These are phyloP conservation scores for Rhytidhysteron rufulum DNA, from an alignment of 2,329 filamentous ascomycete genomes.

Conservation along the genomic window DNA sequence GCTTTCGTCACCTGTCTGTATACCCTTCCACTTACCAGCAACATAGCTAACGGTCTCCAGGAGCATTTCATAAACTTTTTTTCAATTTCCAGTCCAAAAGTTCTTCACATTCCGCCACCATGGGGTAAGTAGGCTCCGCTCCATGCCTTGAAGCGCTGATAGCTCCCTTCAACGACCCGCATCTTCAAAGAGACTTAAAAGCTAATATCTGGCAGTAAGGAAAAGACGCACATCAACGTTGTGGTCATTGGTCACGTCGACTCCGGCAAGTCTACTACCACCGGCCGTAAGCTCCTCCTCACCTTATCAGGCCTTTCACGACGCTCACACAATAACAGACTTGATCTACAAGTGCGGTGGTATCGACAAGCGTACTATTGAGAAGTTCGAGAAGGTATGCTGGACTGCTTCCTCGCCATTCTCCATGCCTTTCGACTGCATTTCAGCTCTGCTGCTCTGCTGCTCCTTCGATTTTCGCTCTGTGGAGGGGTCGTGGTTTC, in stretches of 20 bases:
- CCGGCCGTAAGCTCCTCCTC: conserved; percentile 60
- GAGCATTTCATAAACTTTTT: conserved; percentile 25
- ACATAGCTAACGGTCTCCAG: neutral
- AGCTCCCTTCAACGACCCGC: conserved; percentile 9
- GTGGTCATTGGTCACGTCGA: conserved; percentile 99
- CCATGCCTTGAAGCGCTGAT: conserved; percentile 9
- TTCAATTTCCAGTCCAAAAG: conserved; percentile 24
- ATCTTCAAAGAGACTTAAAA: conserved; percentile 19
- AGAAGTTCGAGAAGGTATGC: conserved; percentile 99
- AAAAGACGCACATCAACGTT: conserved; percentile 91
- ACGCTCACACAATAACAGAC: conserved; percentile 54
- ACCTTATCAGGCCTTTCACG: conserved; percentile 23
- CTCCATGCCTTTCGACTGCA: too few species aligned
- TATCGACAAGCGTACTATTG: conserved; percentile 99
- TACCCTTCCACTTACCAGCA: too few species aligned
- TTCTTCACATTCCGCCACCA: conserved; percentile 48
- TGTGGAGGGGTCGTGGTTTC: conserved; percentile 38
- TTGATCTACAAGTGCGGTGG: conserved; percentile 99
- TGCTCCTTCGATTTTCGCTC: conserved; percentile 31
- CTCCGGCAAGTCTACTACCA: conserved; percentile 98
- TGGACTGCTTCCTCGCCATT: conserved; percentile 16
- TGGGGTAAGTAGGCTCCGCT: conserved; percentile 59
- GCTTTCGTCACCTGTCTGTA: neutral
- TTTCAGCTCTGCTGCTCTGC: conserved; percentile 8
- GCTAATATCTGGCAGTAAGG: conserved; percentile 64